Base-by-base conservation (phyloP, 2,329 filamentous ascomycete species). In the Paradendryphiella salina region DNA sequence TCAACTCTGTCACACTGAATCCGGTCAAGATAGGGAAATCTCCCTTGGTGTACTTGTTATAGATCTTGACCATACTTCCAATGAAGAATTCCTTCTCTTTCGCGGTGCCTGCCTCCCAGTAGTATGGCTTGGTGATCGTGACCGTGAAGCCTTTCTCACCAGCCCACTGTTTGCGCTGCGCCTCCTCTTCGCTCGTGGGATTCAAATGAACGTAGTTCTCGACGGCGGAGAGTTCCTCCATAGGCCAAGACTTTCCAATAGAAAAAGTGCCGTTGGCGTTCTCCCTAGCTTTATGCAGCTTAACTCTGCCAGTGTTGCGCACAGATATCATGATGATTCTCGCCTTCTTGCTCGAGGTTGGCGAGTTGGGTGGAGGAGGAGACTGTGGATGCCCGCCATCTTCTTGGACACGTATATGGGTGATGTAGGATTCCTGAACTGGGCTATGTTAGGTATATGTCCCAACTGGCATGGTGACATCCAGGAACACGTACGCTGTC, bases 21-120 rank as follows among this genome's bases (percentile, higher is more conserved):
- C 93, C 93, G 47, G 83, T 78, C 43, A 99, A 79, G 51, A 88
- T 83, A 2, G 94, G 94, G 26, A 85, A 75, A 65, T 86, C 88
- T 10, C 64, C 63, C 50, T 67, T 67, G 0, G 94, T 97, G 70
- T 97, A 99, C 75, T 97, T 99, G 64, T 86, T 86, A 72, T 89
- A 99, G 60, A 99, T 96, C 75, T 97, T 99, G 68, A 97, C 85
- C 62, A 97, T 76, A 73, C 92, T 96, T 28, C 89, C 91, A 66
- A 99, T 94, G 74, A 99, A 99, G 76, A 97, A 97, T 70, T 96
- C 93, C 79, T 96, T 97, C 76, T 99, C 94, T 77, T 96, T 96
- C 45, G 89, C 83, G 0, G 90, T 94, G 59, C 90, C 86, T 28
- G 94, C 91, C 73, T 96, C 85, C 94, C 94, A 99, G 73, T 94